A percentile compares a stretch with the other conserved stretches of the same genome.
Evolutionary conservation across 176 grass and related monocot genomes (phyloP).

Genomic region (Guadua angustifolia): DNA sequence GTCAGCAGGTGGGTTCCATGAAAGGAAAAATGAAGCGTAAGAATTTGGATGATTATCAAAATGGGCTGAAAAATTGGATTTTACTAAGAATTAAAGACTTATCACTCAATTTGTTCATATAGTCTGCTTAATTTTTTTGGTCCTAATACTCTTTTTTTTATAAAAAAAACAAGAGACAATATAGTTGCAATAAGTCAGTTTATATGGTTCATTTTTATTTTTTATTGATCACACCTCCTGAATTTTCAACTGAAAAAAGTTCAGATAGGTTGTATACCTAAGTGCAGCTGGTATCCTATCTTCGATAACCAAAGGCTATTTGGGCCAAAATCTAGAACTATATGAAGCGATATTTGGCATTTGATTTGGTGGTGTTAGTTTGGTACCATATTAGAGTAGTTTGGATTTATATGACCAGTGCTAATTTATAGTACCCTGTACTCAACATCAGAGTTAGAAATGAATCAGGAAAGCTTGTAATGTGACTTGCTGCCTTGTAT

Average conservation of each 20-base stretch:
- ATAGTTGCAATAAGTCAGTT: neutral
- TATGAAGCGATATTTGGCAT: neutral
- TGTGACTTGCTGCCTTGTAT: neutral
- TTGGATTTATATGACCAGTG: neutral
- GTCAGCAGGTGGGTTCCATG: neutral
- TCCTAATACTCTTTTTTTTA: too few relatives aligned
- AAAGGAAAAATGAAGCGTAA: neutral
- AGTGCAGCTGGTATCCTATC: neutral
- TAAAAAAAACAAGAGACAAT: too few relatives aligned
- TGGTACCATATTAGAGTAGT: neutral
- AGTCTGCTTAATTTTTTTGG: neutral
- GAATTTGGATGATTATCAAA: neutral
- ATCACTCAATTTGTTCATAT: neutral
- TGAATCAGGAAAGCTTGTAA: neutral
- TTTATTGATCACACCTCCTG: neutral
- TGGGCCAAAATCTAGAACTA: conserved; percentile 21
- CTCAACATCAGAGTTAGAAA: neutral
- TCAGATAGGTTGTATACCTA: too few relatives aligned
- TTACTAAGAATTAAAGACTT: neutral
- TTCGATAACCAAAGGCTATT: neutral
- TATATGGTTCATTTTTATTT: neutral
- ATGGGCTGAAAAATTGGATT: neutral
- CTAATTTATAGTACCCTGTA: neutral
- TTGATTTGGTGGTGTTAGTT: conserved; percentile 17
- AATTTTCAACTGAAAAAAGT: neutral